Evolutionary conservation across 805 yeast genomes (phyloP).

Genomic region (Wickerhamomyces pijperi): DNA sequence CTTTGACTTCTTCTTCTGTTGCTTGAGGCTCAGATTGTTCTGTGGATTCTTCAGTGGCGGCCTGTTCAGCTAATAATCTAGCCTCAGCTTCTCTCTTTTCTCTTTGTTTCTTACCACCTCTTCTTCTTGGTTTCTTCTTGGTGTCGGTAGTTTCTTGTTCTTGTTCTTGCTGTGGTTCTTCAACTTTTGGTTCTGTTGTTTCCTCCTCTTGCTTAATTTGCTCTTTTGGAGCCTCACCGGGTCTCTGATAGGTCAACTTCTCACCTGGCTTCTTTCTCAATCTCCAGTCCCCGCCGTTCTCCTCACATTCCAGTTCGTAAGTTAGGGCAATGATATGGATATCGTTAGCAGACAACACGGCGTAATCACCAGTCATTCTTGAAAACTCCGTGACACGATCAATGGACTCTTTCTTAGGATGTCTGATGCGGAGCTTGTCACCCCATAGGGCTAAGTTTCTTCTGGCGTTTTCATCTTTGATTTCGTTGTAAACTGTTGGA

Average conservation of each 20-base stretch:
- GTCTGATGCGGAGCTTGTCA: slow-evolving; percentile 56
- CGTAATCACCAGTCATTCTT: slow-evolving; percentile 79
- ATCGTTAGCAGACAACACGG: slow-evolving; percentile 85
- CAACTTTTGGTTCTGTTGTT: slow-evolving; percentile 5
- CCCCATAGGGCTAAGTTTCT: slow-evolving; percentile 75
- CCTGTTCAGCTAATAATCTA: slow-evolving; percentile 20
- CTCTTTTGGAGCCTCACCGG: background rate
- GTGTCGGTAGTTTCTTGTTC: too few species aligned
- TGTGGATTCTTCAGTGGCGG: slow-evolving; percentile 7
- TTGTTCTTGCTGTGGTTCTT: slow-evolving; percentile 1
- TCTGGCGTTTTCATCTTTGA: slow-evolving; percentile 78
- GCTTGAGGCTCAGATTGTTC: slow-evolving; percentile 5
- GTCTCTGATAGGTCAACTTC: slow-evolving; percentile 13
- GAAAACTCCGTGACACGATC: slow-evolving; percentile 67
- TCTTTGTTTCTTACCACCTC: slow-evolving; percentile 59
- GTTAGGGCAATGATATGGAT: slow-evolving; percentile 85
- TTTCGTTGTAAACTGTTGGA: slow-evolving; percentile 82
- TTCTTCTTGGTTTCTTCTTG: slow-evolving; percentile 37
- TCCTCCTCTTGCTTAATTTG: slow-evolving; percentile 2
- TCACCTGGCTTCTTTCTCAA: slow-evolving; percentile 70
- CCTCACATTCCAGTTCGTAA: slow-evolving; percentile 73
- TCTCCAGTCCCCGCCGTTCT: slow-evolving; percentile 58
- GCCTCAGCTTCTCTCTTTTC: slow-evolving; percentile 40
- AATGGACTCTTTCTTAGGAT: slow-evolving; percentile 59
- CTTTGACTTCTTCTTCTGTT: slow-evolving; percentile 2